Evolutionary conservation across 1,284 basidiomycete genomes (phyloP).

Genomic region (Singerocomus inundabilis): DNA sequence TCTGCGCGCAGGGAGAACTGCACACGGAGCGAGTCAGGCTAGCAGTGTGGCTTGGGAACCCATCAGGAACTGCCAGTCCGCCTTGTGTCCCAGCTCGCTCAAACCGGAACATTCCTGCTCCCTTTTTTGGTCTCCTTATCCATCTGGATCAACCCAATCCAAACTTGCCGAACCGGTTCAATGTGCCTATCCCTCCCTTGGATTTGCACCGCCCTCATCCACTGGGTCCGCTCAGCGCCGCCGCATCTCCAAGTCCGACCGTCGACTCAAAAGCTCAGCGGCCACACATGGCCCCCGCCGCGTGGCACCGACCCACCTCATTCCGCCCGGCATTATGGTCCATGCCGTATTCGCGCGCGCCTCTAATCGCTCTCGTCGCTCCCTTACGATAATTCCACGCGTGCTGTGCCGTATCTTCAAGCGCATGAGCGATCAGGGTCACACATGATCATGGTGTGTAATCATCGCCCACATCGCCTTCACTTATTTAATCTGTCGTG

Average conservation of each 20-base stretch:
- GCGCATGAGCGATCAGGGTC: constrained; percentile 25
- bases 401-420: constrained; percentile 9
- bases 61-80: constrained; percentile 29
- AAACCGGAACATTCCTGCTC: constrained; percentile 15
- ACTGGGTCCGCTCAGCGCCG: constrained; percentile 20
- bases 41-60: constrained; percentile 29
- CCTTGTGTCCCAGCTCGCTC: constrained; percentile 28
- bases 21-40: neutral
- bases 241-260: neutral
- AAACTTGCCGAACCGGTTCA: constrained; percentile 18
- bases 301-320: constrained; percentile 4
- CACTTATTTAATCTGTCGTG: constrained; percentile 1
- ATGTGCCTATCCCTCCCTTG: neutral
- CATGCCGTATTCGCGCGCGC: constrained; percentile 18
- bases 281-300: constrained; percentile 1
- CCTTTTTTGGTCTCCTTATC: constrained; percentile 24
- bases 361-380: neutral
- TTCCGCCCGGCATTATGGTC: constrained; percentile 20
- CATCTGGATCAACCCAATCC: constrained; percentile 24
- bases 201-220: constrained; percentile 17
- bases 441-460: constrained; percentile 1
- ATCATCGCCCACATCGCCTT: constrained; percentile 7
- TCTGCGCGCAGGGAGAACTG: too few relatives aligned
- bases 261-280: constrained; percentile 1
- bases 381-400: constrained; percentile 16